phyloP scores from a whole-genome alignment of 2,329 filamentous ascomycete species.

The Aureobasidium melanogenum region DNA sequence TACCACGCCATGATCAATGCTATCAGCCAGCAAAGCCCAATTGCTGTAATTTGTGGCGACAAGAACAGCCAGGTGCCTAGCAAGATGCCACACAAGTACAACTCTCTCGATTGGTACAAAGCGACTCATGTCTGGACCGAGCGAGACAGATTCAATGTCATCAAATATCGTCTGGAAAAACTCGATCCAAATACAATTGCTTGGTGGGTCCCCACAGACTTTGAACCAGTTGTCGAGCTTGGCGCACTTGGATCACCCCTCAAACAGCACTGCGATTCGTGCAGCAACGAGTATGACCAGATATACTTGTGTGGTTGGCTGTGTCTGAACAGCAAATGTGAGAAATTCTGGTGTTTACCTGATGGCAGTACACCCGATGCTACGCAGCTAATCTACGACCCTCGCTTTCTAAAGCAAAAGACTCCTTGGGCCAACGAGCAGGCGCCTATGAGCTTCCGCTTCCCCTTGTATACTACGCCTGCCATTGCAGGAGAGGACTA shows the following conservation, averaged over 20 bases:
- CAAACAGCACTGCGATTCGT: conserved; percentile 29
- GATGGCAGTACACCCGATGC: conserved; percentile 27
- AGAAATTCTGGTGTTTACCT: conserved; percentile 44
- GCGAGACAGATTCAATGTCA: conserved; percentile 27
- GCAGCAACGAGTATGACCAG: conserved; percentile 26
- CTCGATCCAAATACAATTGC: conserved; percentile 42
- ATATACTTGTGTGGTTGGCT: conserved; percentile 46
- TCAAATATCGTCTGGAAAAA: conserved; percentile 59
- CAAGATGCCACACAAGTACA: conserved; percentile 50
- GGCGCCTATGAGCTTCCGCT: conserved; percentile 23
- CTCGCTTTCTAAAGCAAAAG: conserved; percentile 49
- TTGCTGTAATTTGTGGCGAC: conserved; percentile 45
- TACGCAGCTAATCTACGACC: conserved; percentile 41
- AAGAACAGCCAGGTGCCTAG: conserved; percentile 41
- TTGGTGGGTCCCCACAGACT: conserved; percentile 14
- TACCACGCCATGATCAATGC: conserved; percentile 38
- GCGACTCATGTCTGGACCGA: conserved; percentile 63
- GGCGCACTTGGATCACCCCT: conserved; percentile 7
- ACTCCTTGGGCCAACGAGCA: conserved; percentile 34
- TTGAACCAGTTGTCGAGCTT: not conserved
- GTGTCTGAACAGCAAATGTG: conserved; percentile 48
- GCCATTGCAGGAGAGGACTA: conserved; percentile 38
- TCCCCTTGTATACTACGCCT: conserved; percentile 27
- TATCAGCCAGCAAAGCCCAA: conserved; percentile 37
- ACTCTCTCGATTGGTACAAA: conserved; percentile 60